These are phyloP conservation scores for Mucor irregularis DNA, from an alignment of 371 early-diverging fungal genomes.

Conservation along the genomic window DNA sequence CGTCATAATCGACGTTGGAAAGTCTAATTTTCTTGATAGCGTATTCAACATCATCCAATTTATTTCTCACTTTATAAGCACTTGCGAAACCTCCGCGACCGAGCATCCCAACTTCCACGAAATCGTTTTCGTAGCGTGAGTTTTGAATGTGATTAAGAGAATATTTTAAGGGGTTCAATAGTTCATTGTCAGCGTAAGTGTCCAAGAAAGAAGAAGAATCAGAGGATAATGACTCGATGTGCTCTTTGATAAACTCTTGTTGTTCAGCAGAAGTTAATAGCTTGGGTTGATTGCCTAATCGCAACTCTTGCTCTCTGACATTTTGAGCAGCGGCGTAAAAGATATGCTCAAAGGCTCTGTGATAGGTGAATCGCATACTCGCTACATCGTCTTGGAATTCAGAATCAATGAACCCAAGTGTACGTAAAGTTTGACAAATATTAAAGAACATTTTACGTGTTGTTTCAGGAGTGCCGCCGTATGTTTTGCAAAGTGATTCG, in stretches of 20 bases:
- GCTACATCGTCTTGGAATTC: constrained; percentile 81
- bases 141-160: constrained; percentile 50
- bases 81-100: constrained; percentile 96
- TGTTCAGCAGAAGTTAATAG: constrained; percentile 16
- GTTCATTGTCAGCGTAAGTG: constrained; percentile 7
- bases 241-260: constrained; percentile 5
- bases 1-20: constrained; percentile 32
- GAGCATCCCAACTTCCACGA: constrained; percentile 71
- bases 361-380: constrained; percentile 76
- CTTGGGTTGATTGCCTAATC: constrained; percentile 8
- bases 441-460: constrained; percentile 81
- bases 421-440: constrained; percentile 61
- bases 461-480: constrained; percentile 78
- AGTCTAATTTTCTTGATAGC: constrained; percentile 86
- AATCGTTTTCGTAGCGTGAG: constrained; percentile 85
- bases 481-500: constrained; percentile 83
- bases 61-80: constrained; percentile 78
- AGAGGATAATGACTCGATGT: not conserved
- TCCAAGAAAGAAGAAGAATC: not conserved
- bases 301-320: constrained; percentile 39
- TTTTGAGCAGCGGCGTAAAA: constrained; percentile 76
- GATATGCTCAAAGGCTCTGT: constrained; percentile 78
- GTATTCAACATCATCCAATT: constrained; percentile 82
- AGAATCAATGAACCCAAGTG: constrained; percentile 76
- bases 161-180: not conserved